Base-by-base conservation (phyloP, 176 grass and related monocot species). In the Typha latifolia region DNA sequence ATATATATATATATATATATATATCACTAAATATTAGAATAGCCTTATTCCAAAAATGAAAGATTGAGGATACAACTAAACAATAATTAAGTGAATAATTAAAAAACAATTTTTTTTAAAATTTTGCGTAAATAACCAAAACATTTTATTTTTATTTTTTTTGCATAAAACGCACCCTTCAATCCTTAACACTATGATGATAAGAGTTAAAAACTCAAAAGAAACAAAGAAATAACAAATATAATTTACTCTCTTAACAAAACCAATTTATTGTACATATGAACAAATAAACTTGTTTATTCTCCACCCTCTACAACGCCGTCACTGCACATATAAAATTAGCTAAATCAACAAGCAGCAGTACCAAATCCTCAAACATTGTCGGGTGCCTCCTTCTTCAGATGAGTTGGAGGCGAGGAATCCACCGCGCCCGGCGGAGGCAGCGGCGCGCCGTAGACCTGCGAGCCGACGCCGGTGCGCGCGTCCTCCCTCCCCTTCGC, bases 391-490 rank as follows among this genome's bases (percentile, higher is more conserved):
- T 70, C 69, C 63, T 61, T 49, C 49, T 68, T 73, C 2, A 49
- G 49, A 1, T 50, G 37, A 22, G 62, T 3, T 5, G 68, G 67
- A 32, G 69, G 48, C 12, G 75, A 70, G 1, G 49, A 53, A 26
- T 59, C 51, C 4, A 19, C 48, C 11, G 77, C 7, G 0, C 77
- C 77, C 20, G 51, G 49, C 14, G 77, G 77, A 0, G 77, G 69
- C 68, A 66, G 32, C 8, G 77, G 77, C 48, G 47, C 66, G 6
- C 77, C 77, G 24, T 80, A 80, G 12, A 80, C 69, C 61, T 73
- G 77, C 8, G 77, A 66, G 24, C 77, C 69, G 8, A 73, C 77
- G 3, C 77, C 77, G 3, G 68, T 67, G 15, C 69, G 77, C 69
- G 72, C 66, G 48, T 80, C 69, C 51, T 80, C 69, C 3, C 69